phyloP scores from a whole-genome alignment of 805 yeast species.

The Tetrapisispora taiwanensis region DNA sequence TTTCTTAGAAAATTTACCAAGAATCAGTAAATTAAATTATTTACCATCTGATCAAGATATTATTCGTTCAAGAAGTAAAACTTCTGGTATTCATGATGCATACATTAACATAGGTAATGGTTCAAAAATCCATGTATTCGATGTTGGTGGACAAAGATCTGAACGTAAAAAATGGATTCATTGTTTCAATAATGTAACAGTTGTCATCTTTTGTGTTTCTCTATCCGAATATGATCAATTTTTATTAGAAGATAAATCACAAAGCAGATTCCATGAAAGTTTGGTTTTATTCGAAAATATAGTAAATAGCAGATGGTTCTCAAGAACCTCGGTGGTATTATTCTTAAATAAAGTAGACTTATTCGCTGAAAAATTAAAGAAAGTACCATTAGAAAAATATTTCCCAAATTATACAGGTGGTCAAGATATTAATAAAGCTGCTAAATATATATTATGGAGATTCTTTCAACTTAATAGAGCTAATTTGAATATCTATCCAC shows the following conservation, averaged over 20 bases:
- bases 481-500: conserved; percentile 75
- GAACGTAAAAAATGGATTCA: conserved; percentile 97
- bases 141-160: conserved; percentile 93
- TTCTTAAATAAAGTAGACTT: conserved; percentile 87
- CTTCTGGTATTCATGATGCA: conserved; percentile 85
- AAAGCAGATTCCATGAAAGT: conserved; percentile 73
- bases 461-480: conserved; percentile 78
- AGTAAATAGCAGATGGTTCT: conserved; percentile 87
- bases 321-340: conserved; percentile 73
- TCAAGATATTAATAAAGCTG: conserved; percentile 79
- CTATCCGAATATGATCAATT: conserved; percentile 85
- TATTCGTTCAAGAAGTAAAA: conserved; percentile 78
- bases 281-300: conserved; percentile 80
- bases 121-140: conserved; percentile 54
- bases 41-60: conserved; percentile 70
- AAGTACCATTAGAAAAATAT: conserved; percentile 68
- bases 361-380: conserved; percentile 73
- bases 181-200: conserved; percentile 86
- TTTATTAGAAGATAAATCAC: conserved; percentile 63
- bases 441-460: conserved; percentile 84
- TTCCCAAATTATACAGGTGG: conserved; percentile 92
- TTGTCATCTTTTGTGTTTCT: conserved; percentile 85
- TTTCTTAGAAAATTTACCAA: conserved; percentile 54
- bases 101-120: conserved; percentile 60
- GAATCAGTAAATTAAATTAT: conserved; percentile 45